Base-by-base conservation (phyloP, 2,329 filamentous ascomycete species). In the Aspergillus proliferans region DNA sequence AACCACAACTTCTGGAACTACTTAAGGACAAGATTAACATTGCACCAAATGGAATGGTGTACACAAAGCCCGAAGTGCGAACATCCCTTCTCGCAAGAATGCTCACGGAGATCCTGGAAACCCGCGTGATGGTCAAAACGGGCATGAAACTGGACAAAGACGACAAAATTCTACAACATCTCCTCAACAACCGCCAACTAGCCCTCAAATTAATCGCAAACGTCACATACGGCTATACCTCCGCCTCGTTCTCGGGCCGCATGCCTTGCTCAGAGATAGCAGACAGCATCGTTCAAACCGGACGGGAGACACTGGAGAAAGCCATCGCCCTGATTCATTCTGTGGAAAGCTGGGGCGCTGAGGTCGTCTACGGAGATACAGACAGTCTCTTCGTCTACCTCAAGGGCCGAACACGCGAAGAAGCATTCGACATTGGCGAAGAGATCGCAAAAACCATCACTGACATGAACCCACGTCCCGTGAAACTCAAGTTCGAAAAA, bases 221-320 rank as follows among this genome's bases (percentile, higher is more conserved):
- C 60, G 93, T 98, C 57, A 98, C 93, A 0, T 98, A 98, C 62
- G 93, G 93, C 9, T 98, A 98, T 70, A 93, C 93, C 0, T 97
- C 93, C 2, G 93, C 93, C 0, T 94, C 89, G 0, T 98, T 96
- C 68, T 97, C 92, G 0, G 93, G 93, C 0, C 83, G 93, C 21
- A 97, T 98, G 93, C 93, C 93, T 0, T 98, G 93, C 67, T 89
- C 90, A 1, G 93, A 98, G 68, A 95, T 98, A 55, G 93, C 93
- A 6, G 93, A 98, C 71, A 95, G 89, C 68, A 98, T 98, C 60
- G 93, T 98, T 0, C 92, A 98, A 67, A 95, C 92, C 0, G 93
- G 87, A 0, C 83, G 93, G 10, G 93, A 98, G 70, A 98, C 92
- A 0, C 80, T 98, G 0, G 93, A 98, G 68, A 89, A 89, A 52